Evolutionary conservation across 106 monocot species (phyloP).

Genomic region (Phalaenopsis equestris): DNA sequence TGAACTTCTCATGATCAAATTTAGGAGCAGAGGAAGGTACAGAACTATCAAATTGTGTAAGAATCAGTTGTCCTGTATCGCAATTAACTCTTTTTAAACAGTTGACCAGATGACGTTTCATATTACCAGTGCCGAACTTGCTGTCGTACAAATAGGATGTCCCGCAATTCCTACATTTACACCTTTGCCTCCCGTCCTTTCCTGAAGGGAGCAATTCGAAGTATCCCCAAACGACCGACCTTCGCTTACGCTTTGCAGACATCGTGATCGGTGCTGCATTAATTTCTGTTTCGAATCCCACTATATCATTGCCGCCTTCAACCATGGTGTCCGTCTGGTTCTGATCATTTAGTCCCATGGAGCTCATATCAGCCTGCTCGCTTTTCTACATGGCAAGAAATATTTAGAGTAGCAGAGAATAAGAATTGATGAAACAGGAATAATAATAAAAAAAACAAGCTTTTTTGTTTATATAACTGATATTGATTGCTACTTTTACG

Average conservation of each 20-base stretch:
- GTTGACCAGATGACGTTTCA: conserved; percentile 11
- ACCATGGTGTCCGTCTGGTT: neutral
- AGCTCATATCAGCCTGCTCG: conserved; percentile 5
- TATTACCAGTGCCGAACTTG: conserved; percentile 11
- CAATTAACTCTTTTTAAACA: conserved; percentile 5
- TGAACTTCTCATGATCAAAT: conserved; percentile 13
- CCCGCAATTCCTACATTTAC: conserved; percentile 13
- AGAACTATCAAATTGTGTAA: conserved; percentile 5
- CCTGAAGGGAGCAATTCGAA: conserved; percentile 12
- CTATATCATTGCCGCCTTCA: neutral
- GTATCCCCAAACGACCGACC: conserved; percentile 11
- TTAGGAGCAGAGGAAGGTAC: conserved; percentile 1
- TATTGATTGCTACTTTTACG: neutral
- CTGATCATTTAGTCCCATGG: neutral
- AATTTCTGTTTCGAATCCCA: conserved; percentile 5
- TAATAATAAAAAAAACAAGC: neutral
- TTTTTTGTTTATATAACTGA: neutral
- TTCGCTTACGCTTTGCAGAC: conserved; percentile 6
- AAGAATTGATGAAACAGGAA: neutral
- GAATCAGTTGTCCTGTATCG: conserved; percentile 5
- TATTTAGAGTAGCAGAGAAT: neutral
- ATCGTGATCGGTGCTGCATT: conserved; percentile 1
- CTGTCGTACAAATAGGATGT: conserved; percentile 10
- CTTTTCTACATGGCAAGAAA: neutral
- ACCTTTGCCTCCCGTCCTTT: conserved; percentile 11